Conservation (phyloP, 2,329 filamentous ascomycete species). For the Colletotrichum sp. region DNA sequence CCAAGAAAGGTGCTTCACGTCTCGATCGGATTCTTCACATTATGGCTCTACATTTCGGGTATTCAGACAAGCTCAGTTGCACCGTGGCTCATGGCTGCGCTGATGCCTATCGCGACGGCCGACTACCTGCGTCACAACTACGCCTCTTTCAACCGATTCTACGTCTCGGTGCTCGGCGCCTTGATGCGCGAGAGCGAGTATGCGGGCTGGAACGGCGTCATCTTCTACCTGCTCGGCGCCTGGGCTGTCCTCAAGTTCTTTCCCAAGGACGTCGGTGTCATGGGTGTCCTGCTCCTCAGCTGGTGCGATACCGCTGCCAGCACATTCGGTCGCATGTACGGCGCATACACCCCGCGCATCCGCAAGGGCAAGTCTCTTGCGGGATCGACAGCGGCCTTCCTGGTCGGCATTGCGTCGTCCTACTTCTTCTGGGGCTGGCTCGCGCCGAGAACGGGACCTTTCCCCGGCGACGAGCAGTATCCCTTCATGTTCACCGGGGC, state of each 20-base stretch:
- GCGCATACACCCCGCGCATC: conserved; percentile 85
- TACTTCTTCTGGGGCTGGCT: conserved; percentile 88
- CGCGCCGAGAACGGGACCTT: conserved; percentile 70
- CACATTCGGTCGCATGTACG: conserved; percentile 90
- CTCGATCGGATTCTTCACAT: conserved; percentile 92
- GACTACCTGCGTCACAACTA: conserved; percentile 87
- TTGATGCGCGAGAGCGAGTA: conserved; percentile 98
- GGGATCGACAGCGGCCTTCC: conserved; percentile 82
- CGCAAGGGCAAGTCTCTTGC: conserved; percentile 90
- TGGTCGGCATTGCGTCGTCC: conserved; percentile 83
- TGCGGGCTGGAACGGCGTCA: conserved; percentile 92
- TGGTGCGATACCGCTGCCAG: conserved; percentile 99
- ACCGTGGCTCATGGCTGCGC: conserved; percentile 78
- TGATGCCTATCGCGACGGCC: conserved; percentile 83
- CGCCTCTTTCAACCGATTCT: conserved; percentile 81
- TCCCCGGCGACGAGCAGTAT: conserved; percentile 70
- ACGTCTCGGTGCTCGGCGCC: conserved; percentile 83
- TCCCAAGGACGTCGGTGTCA: conserved; percentile 90
- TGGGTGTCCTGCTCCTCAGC: conserved; percentile 87
- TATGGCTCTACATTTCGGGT: conserved; percentile 83
- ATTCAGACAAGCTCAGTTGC: conserved; percentile 79
- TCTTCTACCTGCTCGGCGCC: conserved; percentile 92
- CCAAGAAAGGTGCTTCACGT: conserved; percentile 93
- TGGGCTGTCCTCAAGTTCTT: conserved; percentile 87
- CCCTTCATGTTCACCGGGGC: conserved; percentile 83